Percentiles rank a stretch among this genome's conserved stretches.
These are phyloP conservation scores for Hibiscus trionum DNA, from an alignment of 345 rosid species.

Conservation along the genomic window DNA sequence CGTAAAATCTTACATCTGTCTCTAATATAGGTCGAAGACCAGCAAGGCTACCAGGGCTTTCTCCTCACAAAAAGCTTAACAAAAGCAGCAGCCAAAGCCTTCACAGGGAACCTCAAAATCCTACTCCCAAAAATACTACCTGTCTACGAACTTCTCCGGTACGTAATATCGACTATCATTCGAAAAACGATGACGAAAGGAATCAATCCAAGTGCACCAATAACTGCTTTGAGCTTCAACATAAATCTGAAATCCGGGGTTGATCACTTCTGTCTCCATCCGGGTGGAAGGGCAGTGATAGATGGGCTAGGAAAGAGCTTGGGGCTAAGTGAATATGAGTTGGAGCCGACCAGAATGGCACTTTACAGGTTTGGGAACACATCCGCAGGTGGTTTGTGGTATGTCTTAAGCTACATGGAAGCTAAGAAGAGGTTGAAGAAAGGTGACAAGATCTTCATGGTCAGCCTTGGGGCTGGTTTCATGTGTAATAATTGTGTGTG, in stretches of 20 bases:
- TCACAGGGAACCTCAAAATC: constrained; percentile 39
- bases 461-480: constrained; percentile 65
- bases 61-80: constrained; percentile 42
- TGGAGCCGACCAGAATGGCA: constrained; percentile 83
- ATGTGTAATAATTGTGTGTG: constrained; percentile 56
- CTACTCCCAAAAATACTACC: constrained; percentile 58
- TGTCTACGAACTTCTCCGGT: constrained; percentile 30
- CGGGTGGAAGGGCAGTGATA: constrained; percentile 83
- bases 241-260: constrained; percentile 64
- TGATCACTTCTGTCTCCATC: constrained; percentile 79
- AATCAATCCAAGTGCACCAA: background rate
- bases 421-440: constrained; percentile 52
- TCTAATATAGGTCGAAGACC: constrained; percentile 33
- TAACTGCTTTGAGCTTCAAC: background rate
- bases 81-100: constrained; percentile 51
- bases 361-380: constrained; percentile 81
- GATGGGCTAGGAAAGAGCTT: constrained; percentile 57
- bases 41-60: constrained; percentile 41
- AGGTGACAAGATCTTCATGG: constrained; percentile 46
- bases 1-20: no score
- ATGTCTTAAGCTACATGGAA: constrained; percentile 63
- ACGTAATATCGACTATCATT: constrained; percentile 6
- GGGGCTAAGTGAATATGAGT: constrained; percentile 42
- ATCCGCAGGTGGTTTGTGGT: constrained; percentile 67
- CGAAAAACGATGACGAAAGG: background rate